Conservation (phyloP, 1,284 basidiomycete genomes). For the Paramarasmius palmivorus region DNA sequence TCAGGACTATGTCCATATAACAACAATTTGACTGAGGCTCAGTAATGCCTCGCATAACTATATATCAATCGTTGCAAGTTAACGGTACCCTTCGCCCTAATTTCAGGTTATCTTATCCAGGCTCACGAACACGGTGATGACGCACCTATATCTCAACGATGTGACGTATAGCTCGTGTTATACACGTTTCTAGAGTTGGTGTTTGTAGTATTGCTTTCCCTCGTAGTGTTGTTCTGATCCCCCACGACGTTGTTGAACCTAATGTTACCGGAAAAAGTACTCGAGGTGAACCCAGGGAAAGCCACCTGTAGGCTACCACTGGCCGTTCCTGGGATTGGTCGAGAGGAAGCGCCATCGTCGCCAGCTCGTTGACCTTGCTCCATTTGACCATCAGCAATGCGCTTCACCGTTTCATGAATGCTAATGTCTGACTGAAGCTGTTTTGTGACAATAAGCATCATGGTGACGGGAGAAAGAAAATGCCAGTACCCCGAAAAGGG, state of each 20-base stretch:
- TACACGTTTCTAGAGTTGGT: background rate
- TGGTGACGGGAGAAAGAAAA: background rate
- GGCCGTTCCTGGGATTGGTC: background rate
- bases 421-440: slow-evolving; percentile 4
- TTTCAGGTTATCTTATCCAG: too few relatives aligned
- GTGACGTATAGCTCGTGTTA: background rate
- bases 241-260: background rate
- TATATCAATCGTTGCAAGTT: too few relatives aligned
- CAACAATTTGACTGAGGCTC: too few relatives aligned
- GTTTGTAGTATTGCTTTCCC: background rate
- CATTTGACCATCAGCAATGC: background rate
- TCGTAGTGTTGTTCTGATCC: background rate
- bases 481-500: background rate
- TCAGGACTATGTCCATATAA: too few relatives aligned
- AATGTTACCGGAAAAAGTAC: background rate
- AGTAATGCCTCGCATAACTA: too few relatives aligned
- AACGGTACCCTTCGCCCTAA: too few relatives aligned
- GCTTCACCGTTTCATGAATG: background rate
- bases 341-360: background rate
- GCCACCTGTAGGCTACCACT: background rate
- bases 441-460: too few relatives aligned
- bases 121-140: too few relatives aligned
- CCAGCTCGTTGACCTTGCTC: background rate
- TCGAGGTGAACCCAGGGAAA: background rate
- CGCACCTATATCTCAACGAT: too few relatives aligned